These are phyloP conservation scores for Thraustotheca clavata DNA, from an alignment of 352 stramenopile genomes.

Conservation along the genomic window DNA sequence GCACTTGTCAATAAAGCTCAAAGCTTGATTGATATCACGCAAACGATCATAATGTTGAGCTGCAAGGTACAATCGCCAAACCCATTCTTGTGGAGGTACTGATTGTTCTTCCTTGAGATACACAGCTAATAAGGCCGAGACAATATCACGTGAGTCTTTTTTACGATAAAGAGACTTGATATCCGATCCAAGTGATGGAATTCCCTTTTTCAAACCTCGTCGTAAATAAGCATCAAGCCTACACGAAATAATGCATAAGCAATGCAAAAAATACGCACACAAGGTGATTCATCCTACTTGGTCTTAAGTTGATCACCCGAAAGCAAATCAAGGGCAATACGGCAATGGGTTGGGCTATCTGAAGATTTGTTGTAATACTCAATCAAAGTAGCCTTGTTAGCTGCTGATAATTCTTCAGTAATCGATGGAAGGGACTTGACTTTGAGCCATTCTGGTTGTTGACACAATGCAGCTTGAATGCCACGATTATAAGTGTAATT, in stretches of 20 bases:
- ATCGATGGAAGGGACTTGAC: conserved; percentile 34
- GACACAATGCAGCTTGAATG: conserved; percentile 70
- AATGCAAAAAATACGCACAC: background rate
- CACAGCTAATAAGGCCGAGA: conserved; percentile 60
- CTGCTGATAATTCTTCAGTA: conserved; percentile 30
- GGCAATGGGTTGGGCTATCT: conserved; percentile 10
- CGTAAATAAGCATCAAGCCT: conserved; percentile 47
- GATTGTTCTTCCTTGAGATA: conserved; percentile 69
- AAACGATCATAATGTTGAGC: conserved; percentile 90
- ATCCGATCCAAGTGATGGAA: conserved; percentile 91
- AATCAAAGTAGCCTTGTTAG: background rate
- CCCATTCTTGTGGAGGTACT: conserved; percentile 25
- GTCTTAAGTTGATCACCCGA: background rate
- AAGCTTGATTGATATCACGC: conserved; percentile 75
- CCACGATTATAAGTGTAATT: conserved; percentile 86
- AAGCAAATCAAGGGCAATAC: conserved; percentile 14
- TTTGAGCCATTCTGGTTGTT: conserved; percentile 47
- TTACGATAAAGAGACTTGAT: conserved; percentile 85
- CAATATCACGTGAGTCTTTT: conserved; percentile 42
- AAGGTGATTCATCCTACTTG: conserved; percentile 9
- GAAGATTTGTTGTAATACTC: conserved; percentile 6
- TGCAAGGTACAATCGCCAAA: conserved; percentile 91
- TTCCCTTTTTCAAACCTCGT: conserved; percentile 75
- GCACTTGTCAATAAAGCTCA: conserved; percentile 89
- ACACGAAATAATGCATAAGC: conserved; percentile 8